Evolutionary conservation across 768 basidiomycete genomes (phyloP), one percentile per base, ranked within the genome.

Genomic region (Leccinum aurantiacum): DNA sequence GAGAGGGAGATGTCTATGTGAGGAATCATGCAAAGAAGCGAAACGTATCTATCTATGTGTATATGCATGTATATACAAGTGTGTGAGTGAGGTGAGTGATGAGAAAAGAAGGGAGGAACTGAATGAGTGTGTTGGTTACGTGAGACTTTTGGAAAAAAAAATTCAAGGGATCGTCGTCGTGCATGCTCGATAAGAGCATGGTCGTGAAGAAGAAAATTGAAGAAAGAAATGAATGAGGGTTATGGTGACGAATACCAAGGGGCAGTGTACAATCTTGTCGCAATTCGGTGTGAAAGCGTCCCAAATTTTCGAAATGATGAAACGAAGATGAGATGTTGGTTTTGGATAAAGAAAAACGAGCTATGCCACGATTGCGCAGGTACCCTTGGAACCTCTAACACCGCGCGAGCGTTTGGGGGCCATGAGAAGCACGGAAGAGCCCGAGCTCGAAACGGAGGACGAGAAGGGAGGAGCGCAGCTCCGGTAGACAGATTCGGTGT

Each of bases 51-150:
- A 73, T 72, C 68, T 69, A 74, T 73, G 71, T 65, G 71, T 74
- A 73, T 74, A 67, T 73, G 68, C 67, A 71, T 71, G 73, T 74
- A 72, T 74, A 71, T 73, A 74, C 67, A 70, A 66, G 56, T 73
- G 70, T 68, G 72, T 68, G 72, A 71, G 71, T 64, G 66, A 64
- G 54, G 54, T 33, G 62, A 63, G 57, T 1, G 60, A 63, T 47
- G 62, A 59, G 60, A 59, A 61, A 49, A 11, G 57, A 31, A n/a
- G 31, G 35, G 27, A 31, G 46, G 25, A 24, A 4, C 53, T 59
- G 17, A 71, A 72, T 31, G 71, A 74, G 66, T 56, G 71, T 72
- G 68, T 53, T 61, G 24, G 66, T 65, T 58, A 53, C 56, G 59
- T 62, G 63, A 61, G 44, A 56, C 24, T 22, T 56, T 55, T 33